These are phyloP conservation scores for Colletotrichum australisinense DNA, from an alignment of 2,329 filamentous ascomycete species.

Conservation along the genomic window DNA sequence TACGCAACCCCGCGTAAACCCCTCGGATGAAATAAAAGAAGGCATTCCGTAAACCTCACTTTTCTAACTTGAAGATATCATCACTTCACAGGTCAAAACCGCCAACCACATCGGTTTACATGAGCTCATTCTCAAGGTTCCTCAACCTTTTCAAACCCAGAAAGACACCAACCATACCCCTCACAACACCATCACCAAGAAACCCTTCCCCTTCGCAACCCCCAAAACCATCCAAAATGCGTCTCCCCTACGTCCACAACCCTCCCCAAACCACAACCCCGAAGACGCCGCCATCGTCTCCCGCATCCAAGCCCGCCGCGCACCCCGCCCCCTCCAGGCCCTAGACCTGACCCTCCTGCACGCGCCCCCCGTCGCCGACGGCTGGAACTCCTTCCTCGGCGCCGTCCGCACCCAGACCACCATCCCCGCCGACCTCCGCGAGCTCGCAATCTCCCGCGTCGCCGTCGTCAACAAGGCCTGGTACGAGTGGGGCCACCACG, in stretches of 20 bases:
- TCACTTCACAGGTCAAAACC: not conserved
- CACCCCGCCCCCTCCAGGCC: constrained; percentile 76
- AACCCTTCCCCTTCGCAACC: not conserved
- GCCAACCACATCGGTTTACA: not conserved
- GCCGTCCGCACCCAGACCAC: constrained; percentile 67
- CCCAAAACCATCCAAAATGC: constrained; percentile 60
- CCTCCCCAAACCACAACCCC: constrained; percentile 56
- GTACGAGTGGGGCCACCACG: constrained; percentile 88
- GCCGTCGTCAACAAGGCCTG: constrained; percentile 83
- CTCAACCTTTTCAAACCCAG: not conserved
- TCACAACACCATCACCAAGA: not conserved
- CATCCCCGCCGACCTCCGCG: constrained; percentile 69
- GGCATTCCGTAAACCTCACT: not conserved
- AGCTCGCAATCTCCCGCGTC: constrained; percentile 84
- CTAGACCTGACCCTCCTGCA: constrained; percentile 84
- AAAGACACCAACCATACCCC: not conserved
- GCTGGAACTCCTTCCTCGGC: constrained; percentile 78
- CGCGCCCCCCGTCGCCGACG: constrained; percentile 78
- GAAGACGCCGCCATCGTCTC: constrained; percentile 68
- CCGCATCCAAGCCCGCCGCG: constrained; percentile 73
- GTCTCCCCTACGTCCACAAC: constrained; percentile 72
- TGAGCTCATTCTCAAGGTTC: constrained; percentile 4
- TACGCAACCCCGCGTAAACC: constrained; percentile 21
- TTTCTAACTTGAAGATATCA: not conserved
- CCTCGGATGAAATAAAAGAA: not conserved